Conservation (phyloP, 2,329 filamentous ascomycete species). For the Pseudocercospora fijiensis region DNA sequence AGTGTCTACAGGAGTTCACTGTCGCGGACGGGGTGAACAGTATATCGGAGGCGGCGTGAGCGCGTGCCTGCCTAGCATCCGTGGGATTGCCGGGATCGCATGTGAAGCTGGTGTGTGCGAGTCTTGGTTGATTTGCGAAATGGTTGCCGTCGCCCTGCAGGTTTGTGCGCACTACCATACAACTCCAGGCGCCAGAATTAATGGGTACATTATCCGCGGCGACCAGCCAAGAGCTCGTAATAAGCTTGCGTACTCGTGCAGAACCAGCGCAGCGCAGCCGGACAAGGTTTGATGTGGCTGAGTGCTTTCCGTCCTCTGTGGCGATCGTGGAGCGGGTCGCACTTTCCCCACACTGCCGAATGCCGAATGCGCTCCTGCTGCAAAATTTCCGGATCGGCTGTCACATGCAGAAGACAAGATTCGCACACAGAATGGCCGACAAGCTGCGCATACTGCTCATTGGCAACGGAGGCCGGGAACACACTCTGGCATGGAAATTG, state of each 20-base stretch:
- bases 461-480: conserved; percentile 91
- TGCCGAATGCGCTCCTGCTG: not conserved
- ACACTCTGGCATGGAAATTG: conserved; percentile 92
- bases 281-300: not conserved
- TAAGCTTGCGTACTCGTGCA: not conserved
- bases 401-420: not conserved
- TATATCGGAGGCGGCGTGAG: not conserved
- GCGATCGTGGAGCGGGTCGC: not conserved
- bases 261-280: not conserved
- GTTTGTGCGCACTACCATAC: not conserved
- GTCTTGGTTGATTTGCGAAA: not conserved
- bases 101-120: conserved; percentile 3
- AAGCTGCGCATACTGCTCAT: conserved; percentile 74
- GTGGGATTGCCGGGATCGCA: not conserved
- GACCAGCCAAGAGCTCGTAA: not conserved
- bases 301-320: not conserved
- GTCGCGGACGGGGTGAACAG: not conserved
- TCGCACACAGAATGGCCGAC: conserved; percentile 22
- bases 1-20: not conserved
- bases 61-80: conserved; percentile 14
- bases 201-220: not conserved
- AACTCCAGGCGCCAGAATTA: not conserved
- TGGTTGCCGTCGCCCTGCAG: not conserved
- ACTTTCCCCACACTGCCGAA: not conserved
- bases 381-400: not conserved